Base-by-base conservation (phyloP, 371 early-diverging fungal species). In the Apophysomyces trapeziformis region DNA sequence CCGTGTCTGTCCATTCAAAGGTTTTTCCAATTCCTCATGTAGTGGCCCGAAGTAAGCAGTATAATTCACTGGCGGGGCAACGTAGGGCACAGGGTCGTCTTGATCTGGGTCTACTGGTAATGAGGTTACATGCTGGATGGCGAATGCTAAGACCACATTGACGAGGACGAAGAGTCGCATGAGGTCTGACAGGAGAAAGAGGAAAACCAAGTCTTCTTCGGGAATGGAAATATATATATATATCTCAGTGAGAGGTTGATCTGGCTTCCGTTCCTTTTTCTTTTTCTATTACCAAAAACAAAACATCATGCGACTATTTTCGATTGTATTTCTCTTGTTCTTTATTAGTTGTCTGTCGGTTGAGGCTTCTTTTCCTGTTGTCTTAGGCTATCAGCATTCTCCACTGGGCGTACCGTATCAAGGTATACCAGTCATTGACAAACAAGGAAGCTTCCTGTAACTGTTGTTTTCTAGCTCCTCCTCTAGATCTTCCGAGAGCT, bases 401-500 rank as follows among this genome's bases (percentile, higher is more conserved):
- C 76, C 76, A 45, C 57, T 72, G 13, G 76, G 76, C 12, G 54
- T 73, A 0, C 67, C 69, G 9, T 72, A 61, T 36, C 41, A 71
- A 61, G 76, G 73, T 76, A 64, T 57, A 8, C 5, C 9, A 14
- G 7, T 14, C 0, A 12, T 18, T 36, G 21, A 46, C 8, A 45
- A 6, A 16, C 2, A 2, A 13, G 0, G 16, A 18, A 12, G 2
- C 46, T 50, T 64, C 26, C 57, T 56, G 9, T 57, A 36, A 38
- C 14, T 21, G 41, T 41, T 41, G 41, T 63, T 36, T 37, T 41
- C 13, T 58, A 74, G 77, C 72, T 32, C 63, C 64, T 47, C 64
- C 78, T 45, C 60, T 80, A 9, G 47, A 66, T 44, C 61, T 89
- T 50, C 65, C 77, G 43, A 72, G 67, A 60, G 75, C 71, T 18